These are phyloP conservation scores for Alternaria atra DNA, from an alignment of 2,329 filamentous ascomycete genomes.

Conservation along the genomic window DNA sequence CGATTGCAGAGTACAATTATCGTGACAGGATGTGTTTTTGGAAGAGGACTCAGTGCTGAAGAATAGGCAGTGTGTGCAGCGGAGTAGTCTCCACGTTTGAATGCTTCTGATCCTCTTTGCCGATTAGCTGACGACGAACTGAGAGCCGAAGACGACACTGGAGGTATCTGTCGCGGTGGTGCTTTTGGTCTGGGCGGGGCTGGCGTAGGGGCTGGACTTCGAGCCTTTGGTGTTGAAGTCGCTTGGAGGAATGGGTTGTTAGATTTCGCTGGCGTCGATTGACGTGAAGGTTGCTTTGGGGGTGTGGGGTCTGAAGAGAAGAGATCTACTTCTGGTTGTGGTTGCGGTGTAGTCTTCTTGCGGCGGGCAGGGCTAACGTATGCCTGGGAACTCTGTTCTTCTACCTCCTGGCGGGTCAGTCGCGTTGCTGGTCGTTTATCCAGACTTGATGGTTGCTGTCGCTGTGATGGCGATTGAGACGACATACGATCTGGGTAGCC, in stretches of 20 bases:
- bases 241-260: slow-evolving; percentile 52
- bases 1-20: slow-evolving; percentile 94
- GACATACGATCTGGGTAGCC: slow-evolving; percentile 48
- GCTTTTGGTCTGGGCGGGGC: slow-evolving; percentile 57
- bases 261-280: slow-evolving; percentile 48
- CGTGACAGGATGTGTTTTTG: slow-evolving; percentile 79
- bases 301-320: slow-evolving; percentile 56
- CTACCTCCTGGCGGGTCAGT: slow-evolving; percentile 75
- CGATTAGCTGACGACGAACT: slow-evolving; percentile 81
- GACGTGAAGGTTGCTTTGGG: slow-evolving; percentile 35
- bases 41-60: slow-evolving; percentile 76
- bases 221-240: slow-evolving; percentile 34
- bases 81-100: slow-evolving; percentile 93
- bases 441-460: slow-evolving; percentile 42
- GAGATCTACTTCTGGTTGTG: slow-evolving; percentile 64
- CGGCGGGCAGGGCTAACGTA: slow-evolving; percentile 88
- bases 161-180: slow-evolving; percentile 69
- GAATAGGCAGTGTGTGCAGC: slow-evolving; percentile 85
- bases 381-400: slow-evolving; percentile 81
- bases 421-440: slow-evolving; percentile 62
- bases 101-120: slow-evolving; percentile 82
- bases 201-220: slow-evolving; percentile 51
- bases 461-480: slow-evolving; percentile 52
- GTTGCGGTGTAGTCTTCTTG: slow-evolving; percentile 70
- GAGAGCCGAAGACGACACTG: slow-evolving; percentile 73